These are phyloP conservation scores for Pleurostoma richardsiae DNA, from an alignment of 2,329 filamentous ascomycete species.

Conservation along the genomic window DNA sequence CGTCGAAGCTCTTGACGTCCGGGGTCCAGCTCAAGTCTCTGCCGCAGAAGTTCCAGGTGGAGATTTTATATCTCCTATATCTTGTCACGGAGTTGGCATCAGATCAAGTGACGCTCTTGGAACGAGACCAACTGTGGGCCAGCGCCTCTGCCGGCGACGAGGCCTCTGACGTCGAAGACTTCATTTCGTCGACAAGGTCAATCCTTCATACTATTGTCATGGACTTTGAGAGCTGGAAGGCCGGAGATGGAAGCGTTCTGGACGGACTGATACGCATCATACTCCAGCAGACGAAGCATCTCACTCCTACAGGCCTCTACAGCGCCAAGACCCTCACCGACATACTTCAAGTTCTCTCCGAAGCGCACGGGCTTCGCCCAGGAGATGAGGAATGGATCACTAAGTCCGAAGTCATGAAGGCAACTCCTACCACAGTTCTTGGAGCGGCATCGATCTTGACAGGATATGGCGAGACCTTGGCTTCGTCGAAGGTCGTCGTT, in stretches of 20 bases:
- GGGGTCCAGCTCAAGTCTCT: conserved; percentile 32
- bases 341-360: conserved; percentile 40
- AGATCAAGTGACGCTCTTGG: conserved; percentile 46
- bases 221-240: conserved; percentile 29
- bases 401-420: conserved; percentile 40
- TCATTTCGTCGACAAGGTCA: conserved; percentile 34
- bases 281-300: conserved; percentile 32
- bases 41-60: conserved; percentile 35
- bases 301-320: conserved; percentile 43
- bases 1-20: conserved; percentile 48
- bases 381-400: conserved; percentile 42
- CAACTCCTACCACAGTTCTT: conserved; percentile 39
- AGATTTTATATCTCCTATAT: conserved; percentile 46
- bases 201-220: conserved; percentile 27
- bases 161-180: conserved; percentile 32
- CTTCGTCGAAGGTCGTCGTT: conserved; percentile 40
- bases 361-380: conserved; percentile 38
- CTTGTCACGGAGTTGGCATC: conserved; percentile 45
- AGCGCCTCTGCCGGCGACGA: conserved; percentile 28
- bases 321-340: conserved; percentile 46
- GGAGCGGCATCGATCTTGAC: conserved; percentile 43
- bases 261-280: conserved; percentile 38
- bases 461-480: conserved; percentile 46
- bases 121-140: conserved; percentile 41
- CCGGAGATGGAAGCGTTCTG: conserved; percentile 25